Percentiles rank a stretch among this genome's conserved stretches.
Conservation (phyloP, 495 filamentous ascomycete species). For the Aspergillus kassunensis region DNA sequence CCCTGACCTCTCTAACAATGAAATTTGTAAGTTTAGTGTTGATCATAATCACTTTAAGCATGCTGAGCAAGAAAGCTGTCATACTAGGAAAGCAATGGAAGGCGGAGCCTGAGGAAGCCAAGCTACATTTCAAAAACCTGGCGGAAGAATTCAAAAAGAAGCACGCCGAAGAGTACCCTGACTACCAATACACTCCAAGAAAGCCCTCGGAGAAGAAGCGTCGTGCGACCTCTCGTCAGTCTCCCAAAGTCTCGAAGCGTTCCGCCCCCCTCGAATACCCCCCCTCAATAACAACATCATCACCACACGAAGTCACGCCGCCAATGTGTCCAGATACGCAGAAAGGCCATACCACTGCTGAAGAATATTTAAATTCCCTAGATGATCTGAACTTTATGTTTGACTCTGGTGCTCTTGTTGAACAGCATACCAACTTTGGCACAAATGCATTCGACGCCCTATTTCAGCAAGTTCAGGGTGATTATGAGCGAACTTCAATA, state of each 20-base stretch:
- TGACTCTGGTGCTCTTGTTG: background rate
- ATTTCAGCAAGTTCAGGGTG: conserved; percentile 17
- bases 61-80: conserved; percentile 33
- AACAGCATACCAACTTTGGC: conserved; percentile 11
- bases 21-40: conserved; percentile 41
- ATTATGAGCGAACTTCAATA: conserved; percentile 2
- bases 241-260: conserved; percentile 8
- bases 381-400: conserved; percentile 1
- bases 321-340: conserved; percentile 6
- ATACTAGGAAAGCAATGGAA: conserved; percentile 45
- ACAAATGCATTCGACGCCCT: conserved; percentile 13
- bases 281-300: background rate
- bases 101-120: conserved; percentile 29
- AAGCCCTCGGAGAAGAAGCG: conserved; percentile 46
- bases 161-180: conserved; percentile 41
- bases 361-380: background rate
- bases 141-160: conserved; percentile 37
- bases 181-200: conserved; percentile 48
- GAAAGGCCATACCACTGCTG: background rate
- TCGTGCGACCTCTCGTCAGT: conserved; percentile 22
- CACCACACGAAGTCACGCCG: conserved; percentile 6
- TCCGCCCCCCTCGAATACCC: conserved; percentile 3
- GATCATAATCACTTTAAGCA: background rate
- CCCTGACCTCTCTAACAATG: conserved; percentile 38
- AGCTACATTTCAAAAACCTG: conserved; percentile 27